These are phyloP conservation scores for Russula griseocarnosa DNA, from an alignment of 768 basidiomycete species.

Conservation along the genomic window DNA sequence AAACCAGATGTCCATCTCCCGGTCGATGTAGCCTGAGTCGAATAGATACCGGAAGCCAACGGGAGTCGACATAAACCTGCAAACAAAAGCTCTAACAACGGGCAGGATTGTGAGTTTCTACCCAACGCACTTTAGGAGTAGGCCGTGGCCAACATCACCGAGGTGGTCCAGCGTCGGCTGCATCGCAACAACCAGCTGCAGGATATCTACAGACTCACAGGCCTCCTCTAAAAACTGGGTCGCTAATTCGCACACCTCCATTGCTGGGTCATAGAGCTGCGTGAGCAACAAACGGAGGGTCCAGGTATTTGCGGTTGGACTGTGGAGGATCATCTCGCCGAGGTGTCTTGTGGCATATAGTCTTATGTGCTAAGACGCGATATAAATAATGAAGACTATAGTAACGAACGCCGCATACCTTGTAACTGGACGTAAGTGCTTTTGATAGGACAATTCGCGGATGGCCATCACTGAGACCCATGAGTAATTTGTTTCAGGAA, in stretches of 20 bases:
- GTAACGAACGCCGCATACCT: slow-evolving; percentile 44
- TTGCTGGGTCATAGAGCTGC: slow-evolving; percentile 89
- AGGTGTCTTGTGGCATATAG: slow-evolving; percentile 86
- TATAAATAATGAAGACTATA: background rate
- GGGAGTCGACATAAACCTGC: slow-evolving; percentile 89
- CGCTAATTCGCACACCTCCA: slow-evolving; percentile 87
- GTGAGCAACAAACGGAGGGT: slow-evolving; percentile 86
- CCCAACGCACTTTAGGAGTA: slow-evolving; percentile 72
- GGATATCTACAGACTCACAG: slow-evolving; percentile 76
- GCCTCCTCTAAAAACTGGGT: slow-evolving; percentile 86
- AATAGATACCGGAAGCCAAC: slow-evolving; percentile 91
- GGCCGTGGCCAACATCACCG: slow-evolving; percentile 84
- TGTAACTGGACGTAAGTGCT: slow-evolving; percentile 89
- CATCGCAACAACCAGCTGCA: slow-evolving; percentile 91
- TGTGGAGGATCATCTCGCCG: slow-evolving; percentile 69
- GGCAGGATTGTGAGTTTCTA: background rate
- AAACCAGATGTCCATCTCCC: slow-evolving; percentile 96
- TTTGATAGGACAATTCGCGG: slow-evolving; percentile 90
- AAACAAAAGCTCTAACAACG: background rate
- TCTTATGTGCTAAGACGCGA: slow-evolving; percentile 64
- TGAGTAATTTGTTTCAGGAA: slow-evolving; percentile 17
- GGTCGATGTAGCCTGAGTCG: slow-evolving; percentile 87
- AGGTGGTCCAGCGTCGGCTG: slow-evolving; percentile 94
- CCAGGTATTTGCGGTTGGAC: slow-evolving; percentile 72
- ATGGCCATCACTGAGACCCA: slow-evolving; percentile 75